Base-by-base conservation (phyloP, 1,284 basidiomycete genomes). In the Trichosporon sp. region DNA sequence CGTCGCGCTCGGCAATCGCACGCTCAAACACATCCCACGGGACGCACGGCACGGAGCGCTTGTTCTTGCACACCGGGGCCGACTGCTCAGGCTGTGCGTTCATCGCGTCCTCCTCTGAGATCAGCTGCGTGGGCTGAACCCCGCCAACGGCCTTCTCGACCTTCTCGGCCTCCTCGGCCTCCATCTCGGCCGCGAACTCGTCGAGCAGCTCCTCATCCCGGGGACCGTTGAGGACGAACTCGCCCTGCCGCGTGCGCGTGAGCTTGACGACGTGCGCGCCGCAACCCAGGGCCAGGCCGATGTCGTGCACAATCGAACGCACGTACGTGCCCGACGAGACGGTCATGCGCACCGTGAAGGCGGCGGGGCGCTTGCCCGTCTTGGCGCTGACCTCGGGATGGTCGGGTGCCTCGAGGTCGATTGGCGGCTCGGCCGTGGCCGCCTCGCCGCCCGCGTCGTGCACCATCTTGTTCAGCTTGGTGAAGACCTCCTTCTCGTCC, bases 311-410 rank as follows among this genome's bases (percentile, higher is more conserved):
- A 75, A 97, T 91, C 1, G 91, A 93, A 66, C 95, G 90, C 64
- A 98, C 94, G 78, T 98, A 98, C n/a, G 95, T 98, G 31, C 95
- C 95, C n/a, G 92, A 92, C 16, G 93, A 94, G 7, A 97, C 96
- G 70, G 88, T 91, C 94, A 98, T 96, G 69, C 88, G 88, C 73
- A 98, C 85, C 10, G 91, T 91, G 81, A 98, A 96, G n/a, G 90
- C 91, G 0, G 90, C 88, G 0, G 94, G 92, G 14, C 79, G 76
- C 54, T 78, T 67, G 12, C 77, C 82, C 4, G 80, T 79, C 21
- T 70, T 74, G 3, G 79, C 80, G 68, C 87, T 83, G 40, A 86
- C 85, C 19, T 85, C 84, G 32, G 83, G 74, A 12, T 84, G 79
- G 2, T 77, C 75, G 40, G 80, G 76, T 16, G 73, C 73, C 4